These are phyloP conservation scores for Mycena citricolor DNA, from an alignment of 1,284 basidiomycete species.

Conservation along the genomic window DNA sequence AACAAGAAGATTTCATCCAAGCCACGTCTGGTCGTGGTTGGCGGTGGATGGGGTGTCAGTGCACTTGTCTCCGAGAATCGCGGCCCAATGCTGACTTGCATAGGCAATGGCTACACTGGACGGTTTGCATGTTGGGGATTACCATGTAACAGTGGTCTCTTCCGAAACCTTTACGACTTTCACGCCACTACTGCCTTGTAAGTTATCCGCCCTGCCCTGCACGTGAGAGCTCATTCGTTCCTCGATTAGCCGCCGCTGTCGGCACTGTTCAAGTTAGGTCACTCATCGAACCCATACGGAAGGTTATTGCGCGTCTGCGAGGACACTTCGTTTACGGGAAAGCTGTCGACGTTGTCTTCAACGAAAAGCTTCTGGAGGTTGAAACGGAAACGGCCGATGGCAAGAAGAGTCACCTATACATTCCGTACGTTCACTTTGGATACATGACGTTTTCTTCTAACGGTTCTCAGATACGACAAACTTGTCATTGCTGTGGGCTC, in stretches of 20 bases:
- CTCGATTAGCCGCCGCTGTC: constrained; percentile 69
- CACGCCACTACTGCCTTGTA: constrained; percentile 89
- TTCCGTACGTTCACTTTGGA: constrained; percentile 60
- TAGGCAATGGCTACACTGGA: constrained; percentile 85
- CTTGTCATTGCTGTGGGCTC: constrained; percentile 92
- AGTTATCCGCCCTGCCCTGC: constrained; percentile 25
- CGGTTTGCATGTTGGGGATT: constrained; percentile 73
- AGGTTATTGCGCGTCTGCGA: constrained; percentile 83
- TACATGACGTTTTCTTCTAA: constrained; percentile 3
- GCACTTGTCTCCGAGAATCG: background rate
- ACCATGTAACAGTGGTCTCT: constrained; percentile 88
- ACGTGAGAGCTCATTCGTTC: constrained; percentile 4
- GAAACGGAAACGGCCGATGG: constrained; percentile 58
- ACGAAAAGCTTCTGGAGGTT: constrained; percentile 84
- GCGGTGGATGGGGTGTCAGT: constrained; percentile 95
- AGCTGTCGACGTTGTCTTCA: constrained; percentile 87
- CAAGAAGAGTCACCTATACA: constrained; percentile 60
- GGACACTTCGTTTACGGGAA: constrained; percentile 88
- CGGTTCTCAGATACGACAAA: constrained; percentile 74
- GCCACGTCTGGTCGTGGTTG: constrained; percentile 88
- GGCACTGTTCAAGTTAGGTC: constrained; percentile 94
- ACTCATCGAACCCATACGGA: constrained; percentile 89
- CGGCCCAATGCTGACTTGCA: constrained; percentile 1
- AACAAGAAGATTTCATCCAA: constrained; percentile 62
- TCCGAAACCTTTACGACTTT: constrained; percentile 89